Conservation (phyloP, 2,329 filamentous ascomycete species). For the Tolypocladium paradoxum region DNA sequence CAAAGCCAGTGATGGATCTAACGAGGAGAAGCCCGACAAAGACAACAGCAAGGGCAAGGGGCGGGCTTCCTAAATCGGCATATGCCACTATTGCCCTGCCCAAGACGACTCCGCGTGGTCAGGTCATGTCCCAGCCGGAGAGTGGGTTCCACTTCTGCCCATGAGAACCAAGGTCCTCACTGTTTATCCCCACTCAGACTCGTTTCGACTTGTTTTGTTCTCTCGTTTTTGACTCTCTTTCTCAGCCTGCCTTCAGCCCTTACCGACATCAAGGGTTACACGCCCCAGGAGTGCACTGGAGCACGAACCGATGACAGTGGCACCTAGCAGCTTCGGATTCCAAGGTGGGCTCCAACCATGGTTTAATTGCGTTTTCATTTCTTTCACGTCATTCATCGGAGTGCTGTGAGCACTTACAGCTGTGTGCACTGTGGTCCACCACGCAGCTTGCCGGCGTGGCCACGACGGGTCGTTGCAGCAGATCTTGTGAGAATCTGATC, state of each 20-base stretch:
- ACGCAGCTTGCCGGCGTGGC: background rate
- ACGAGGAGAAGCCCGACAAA: background rate
- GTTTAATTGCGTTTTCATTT: background rate
- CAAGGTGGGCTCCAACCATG: background rate
- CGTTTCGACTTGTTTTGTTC: background rate
- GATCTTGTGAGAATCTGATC: slow-evolving; percentile 1
- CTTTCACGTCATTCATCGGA: background rate
- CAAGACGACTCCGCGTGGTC: background rate
- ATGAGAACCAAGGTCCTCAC: background rate
- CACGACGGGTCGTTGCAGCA: background rate
- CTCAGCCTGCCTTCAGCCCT: background rate
- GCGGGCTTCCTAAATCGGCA: background rate
- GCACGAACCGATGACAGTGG: background rate
- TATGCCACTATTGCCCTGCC: background rate
- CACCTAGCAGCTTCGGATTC: background rate
- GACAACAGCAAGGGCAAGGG: slow-evolving; percentile 1
- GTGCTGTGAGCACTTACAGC: background rate
- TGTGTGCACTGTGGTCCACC: background rate
- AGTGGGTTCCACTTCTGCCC: background rate
- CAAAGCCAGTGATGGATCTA: background rate
- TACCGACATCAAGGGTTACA: background rate
- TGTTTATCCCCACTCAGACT: background rate
- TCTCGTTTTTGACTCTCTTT: background rate
- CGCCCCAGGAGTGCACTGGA: background rate
- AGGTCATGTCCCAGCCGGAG: background rate